These are phyloP conservation scores for Aureobasidium melanogenum DNA, from an alignment of 2,329 filamentous ascomycete species.

Conservation along the genomic window DNA sequence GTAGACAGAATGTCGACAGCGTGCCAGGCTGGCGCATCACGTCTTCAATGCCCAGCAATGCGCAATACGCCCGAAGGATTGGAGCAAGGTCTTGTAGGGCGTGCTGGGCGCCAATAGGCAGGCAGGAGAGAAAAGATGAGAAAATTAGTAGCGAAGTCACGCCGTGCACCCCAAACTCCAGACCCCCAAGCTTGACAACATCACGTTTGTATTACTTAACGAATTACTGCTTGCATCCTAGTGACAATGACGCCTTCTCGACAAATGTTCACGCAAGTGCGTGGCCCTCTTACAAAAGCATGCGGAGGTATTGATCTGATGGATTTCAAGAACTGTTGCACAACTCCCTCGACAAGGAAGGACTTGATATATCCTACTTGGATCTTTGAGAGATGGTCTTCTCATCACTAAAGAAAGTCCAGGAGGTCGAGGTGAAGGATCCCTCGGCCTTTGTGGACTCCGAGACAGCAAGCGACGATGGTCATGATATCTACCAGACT, in stretches of 20 bases:
- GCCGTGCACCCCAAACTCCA: background rate
- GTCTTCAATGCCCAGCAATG: conserved; percentile 7
- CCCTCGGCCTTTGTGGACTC: background rate
- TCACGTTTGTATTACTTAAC: conserved; percentile 7
- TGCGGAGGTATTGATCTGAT: background rate
- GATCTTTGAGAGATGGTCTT: background rate
- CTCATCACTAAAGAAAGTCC: background rate
- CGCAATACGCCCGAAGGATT: conserved; percentile 1
- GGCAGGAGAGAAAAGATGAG: background rate
- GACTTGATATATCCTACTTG: background rate
- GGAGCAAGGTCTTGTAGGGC: background rate
- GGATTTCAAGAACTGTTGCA: background rate
- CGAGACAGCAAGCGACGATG: conserved; percentile 7
- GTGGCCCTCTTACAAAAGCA: conserved; percentile 5
- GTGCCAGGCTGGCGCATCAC: background rate
- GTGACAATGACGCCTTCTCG: conserved; percentile 9
- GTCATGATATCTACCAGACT: conserved; percentile 11
- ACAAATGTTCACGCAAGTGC: conserved; percentile 1
- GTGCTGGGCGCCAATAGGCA: background rate
- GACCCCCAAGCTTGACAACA: background rate
- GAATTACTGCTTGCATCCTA: conserved; percentile 10
- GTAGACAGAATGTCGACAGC: background rate
- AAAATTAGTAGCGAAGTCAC: conserved; percentile 2
- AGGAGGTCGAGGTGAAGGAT: conserved; percentile 4
- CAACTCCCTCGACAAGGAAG: background rate